Conservation (phyloP, 2,329 filamentous ascomycete genomes). For the Ustilaginoidea virens region DNA sequence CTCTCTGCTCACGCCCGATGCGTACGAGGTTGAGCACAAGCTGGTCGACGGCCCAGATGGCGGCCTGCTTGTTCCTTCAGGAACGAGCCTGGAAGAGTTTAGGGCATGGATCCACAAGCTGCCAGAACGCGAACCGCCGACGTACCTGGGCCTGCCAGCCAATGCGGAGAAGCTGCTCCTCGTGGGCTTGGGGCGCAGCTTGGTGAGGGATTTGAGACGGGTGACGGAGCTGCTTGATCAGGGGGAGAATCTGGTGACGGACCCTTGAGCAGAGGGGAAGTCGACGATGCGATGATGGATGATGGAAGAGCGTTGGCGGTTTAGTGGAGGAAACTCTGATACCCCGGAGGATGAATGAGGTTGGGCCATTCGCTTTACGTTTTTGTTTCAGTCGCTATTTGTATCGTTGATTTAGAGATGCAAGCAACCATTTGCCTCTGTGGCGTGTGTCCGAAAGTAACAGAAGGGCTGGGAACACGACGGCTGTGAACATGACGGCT, state of each 20-base stretch:
- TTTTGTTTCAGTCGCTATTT: too few relatives aligned
- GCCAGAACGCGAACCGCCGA: conserved; percentile 90
- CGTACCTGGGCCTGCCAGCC: conserved; percentile 81
- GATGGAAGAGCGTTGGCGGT: neutral
- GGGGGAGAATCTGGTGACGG: conserved; percentile 76
- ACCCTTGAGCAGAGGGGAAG: conserved; percentile 17
- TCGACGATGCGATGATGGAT: neutral
- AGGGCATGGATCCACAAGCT: conserved; percentile 80
- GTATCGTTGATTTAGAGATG: too few relatives aligned
- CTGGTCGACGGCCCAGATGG: conserved; percentile 56
- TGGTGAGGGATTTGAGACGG: conserved; percentile 71
- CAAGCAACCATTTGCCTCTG: too few relatives aligned
- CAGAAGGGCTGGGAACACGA: too few relatives aligned
- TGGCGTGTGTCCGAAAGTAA: too few relatives aligned
- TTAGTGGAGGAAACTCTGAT: too few relatives aligned
- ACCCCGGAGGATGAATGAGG: neutral
- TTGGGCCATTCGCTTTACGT: neutral
- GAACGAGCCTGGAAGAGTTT: conserved; percentile 75
- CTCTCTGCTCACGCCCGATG: conserved; percentile 66
- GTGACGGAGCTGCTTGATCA: conserved; percentile 85
- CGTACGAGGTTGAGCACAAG: conserved; percentile 86
- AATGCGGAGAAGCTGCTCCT: conserved; percentile 94
- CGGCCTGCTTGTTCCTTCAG: conserved; percentile 58
- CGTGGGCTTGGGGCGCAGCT: conserved; percentile 70
- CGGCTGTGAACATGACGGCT: too few relatives aligned